Percentiles rank a stretch among this genome's conserved stretches.
Conservation (phyloP, 140 eudicot genomes). For the Ambrosia hybrid region DNA sequence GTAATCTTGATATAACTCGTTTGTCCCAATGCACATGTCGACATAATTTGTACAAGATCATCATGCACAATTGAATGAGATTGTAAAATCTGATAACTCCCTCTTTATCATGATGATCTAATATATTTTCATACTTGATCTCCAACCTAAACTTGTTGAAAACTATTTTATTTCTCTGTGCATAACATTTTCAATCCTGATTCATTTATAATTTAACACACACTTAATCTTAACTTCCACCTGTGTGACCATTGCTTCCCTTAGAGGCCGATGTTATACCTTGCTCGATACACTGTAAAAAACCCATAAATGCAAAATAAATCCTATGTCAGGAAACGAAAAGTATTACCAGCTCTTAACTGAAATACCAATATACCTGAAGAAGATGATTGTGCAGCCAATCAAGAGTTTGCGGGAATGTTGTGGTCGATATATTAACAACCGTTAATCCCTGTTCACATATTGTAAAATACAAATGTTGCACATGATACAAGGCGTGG, state of each 20-base stretch:
- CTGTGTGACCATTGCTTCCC: slow-evolving; percentile 37
- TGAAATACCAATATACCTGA: slow-evolving; percentile 56
- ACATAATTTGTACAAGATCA: slow-evolving; percentile 8
- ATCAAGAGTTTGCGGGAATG: slow-evolving; percentile 97
- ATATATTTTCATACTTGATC: background rate
- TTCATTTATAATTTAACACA: slow-evolving; percentile 5
- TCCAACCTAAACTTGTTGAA: background rate
- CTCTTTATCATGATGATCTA: slow-evolving; percentile 5
- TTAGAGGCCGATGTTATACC: slow-evolving; percentile 57
- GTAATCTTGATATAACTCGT: background rate
- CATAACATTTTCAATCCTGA: slow-evolving; percentile 1
- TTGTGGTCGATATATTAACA: slow-evolving; percentile 89
- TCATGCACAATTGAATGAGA: background rate
- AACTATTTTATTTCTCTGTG: background rate
- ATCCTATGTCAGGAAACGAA: background rate
- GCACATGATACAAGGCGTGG: background rate
- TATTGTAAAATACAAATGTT: background rate
- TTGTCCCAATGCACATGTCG: background rate
- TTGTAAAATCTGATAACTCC: background rate
- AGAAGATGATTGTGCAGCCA: slow-evolving; percentile 96
- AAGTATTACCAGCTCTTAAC: slow-evolving; percentile 1
- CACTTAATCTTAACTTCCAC: slow-evolving; percentile 33
- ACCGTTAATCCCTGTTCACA: slow-evolving; percentile 74
- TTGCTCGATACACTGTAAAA: slow-evolving; percentile 75
- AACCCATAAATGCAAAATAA: background rate